phyloP scores from a whole-genome alignment of 2,329 filamentous ascomycete species.

The Proliferodiscus dingleyae region DNA sequence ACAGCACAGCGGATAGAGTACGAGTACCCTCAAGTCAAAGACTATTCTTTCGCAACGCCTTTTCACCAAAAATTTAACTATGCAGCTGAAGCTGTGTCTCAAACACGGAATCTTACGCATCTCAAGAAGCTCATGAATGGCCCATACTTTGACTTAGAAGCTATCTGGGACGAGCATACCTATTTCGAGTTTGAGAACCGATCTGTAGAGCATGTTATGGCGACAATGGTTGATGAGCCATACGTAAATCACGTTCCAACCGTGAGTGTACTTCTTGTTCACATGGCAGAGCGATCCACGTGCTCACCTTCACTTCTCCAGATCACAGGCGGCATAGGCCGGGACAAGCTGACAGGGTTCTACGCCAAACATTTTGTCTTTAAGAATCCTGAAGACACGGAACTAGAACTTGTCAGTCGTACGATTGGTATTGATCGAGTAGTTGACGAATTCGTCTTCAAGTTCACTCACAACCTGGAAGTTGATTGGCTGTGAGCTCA shows the following conservation, averaged over 20 bases:
- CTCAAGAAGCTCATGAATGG: conserved; percentile 59
- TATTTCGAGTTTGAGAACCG: conserved; percentile 65
- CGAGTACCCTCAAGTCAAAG: conserved; percentile 7
- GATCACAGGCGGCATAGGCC: conserved; percentile 59
- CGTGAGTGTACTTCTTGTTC: conserved; percentile 34
- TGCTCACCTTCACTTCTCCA: no score
- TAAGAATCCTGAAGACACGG: conserved; percentile 62
- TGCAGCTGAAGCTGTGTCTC: conserved; percentile 45
- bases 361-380: conserved; percentile 78
- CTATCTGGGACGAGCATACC: conserved; percentile 76
- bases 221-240: conserved; percentile 74
- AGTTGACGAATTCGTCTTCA: conserved; percentile 65
- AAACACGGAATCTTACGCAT: conserved; percentile 62
- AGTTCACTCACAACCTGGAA: conserved; percentile 56
- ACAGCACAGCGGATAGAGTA: background rate
- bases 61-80: conserved; percentile 10
- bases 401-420: conserved; percentile 64
- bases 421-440: conserved; percentile 69
- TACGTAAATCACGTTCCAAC: conserved; percentile 77
- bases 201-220: conserved; percentile 68
- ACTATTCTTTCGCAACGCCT: conserved; percentile 12
- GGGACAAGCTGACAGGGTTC: conserved; percentile 56
- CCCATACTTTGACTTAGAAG: conserved; percentile 68
- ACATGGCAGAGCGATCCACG: background rate
- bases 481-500: conserved; percentile 62